These are phyloP conservation scores for Kwoniella dendrophila DNA, from an alignment of 768 basidiomycete genomes.

Conservation along the genomic window DNA sequence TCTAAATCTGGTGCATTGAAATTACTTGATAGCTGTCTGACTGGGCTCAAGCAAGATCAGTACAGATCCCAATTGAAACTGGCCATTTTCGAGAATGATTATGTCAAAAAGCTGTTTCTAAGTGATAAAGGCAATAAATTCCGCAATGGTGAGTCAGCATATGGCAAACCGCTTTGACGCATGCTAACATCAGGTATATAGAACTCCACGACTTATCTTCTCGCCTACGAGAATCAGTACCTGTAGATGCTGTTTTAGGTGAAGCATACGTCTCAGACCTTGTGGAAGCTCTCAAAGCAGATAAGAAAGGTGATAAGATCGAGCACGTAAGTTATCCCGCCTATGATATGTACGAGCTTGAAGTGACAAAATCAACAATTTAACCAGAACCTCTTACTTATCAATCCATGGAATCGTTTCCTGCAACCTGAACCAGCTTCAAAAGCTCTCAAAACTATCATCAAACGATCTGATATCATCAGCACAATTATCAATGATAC, in stretches of 20 bases:
- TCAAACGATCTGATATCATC: constrained; percentile 19
- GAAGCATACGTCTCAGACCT: constrained; percentile 7
- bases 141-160: constrained; percentile 4
- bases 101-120: constrained; percentile 19
- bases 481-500: not conserved
- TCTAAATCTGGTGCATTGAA: not conserved
- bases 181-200: constrained; percentile 13
- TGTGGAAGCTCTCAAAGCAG: constrained; percentile 14
- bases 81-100: constrained; percentile 9
- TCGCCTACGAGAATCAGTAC: not conserved
- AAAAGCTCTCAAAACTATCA: constrained; percentile 10
- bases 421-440: constrained; percentile 16
- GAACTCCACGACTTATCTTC: constrained; percentile 2
- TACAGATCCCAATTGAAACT: not conserved
- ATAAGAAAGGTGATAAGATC: constrained; percentile 31
- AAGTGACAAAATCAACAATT: not conserved
- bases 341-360: not conserved
- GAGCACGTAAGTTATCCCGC: constrained; percentile 21
- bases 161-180: not conserved
- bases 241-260: constrained; percentile 3
- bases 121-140: not conserved
- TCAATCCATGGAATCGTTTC: constrained; percentile 42
- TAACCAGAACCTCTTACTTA: constrained; percentile 26
- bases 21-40: constrained; percentile 1
- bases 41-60: not conserved